Base-by-base conservation (phyloP, 169 alveolate species). In the Cryptosporidium canis region DNA sequence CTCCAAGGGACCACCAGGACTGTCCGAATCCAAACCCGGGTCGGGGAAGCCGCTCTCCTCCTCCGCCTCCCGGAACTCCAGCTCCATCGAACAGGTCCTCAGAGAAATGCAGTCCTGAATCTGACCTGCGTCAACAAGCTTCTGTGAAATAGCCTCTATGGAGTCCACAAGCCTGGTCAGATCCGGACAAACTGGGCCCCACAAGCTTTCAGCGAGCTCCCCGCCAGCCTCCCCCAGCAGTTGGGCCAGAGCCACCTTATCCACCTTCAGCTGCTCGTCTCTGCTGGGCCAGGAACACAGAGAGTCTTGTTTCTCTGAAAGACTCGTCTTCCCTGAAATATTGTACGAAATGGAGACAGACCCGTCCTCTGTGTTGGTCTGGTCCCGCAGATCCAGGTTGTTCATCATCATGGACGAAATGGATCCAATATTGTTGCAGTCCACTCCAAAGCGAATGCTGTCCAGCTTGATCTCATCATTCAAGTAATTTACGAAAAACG, bases 361-460 rank as follows among this genome's bases (percentile, higher is more conserved):
- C 6, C 53, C 31, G 41, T 53, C 67, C 18, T n/a, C 14, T 16
- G 24, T 58, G 35, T 2, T 29, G 11, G n/a, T 21, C 18, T n/a
- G 24, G 24, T 67, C 64, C 5, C 39, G 39, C 33, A 77, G 27
- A 7, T 77, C 87, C 21, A 77, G 18, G 37, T 77, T 77, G n/a
- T 35, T 58, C 87, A 77, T 77, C 12, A 77, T 48, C 87, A 55
- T 39, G 9, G 87, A 77, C 37, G 77, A 77, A 16, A 77, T 77
- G 2, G 72, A 55, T 16, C 87, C 87, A 14, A 77, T 39, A 41
- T 77, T 61, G 27, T 65, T 31, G 9, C 0, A 37, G 4, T 61
- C 87, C 18, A 35, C 61, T 29, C 84, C 84, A 55, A 45, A 70
- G 47, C 67, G 24, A 47, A 47, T 70, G 0, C 39, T 51, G 27